phyloP scores from a whole-genome alignment of 257 asterid genomes.

The Verbena officinalis region DNA sequence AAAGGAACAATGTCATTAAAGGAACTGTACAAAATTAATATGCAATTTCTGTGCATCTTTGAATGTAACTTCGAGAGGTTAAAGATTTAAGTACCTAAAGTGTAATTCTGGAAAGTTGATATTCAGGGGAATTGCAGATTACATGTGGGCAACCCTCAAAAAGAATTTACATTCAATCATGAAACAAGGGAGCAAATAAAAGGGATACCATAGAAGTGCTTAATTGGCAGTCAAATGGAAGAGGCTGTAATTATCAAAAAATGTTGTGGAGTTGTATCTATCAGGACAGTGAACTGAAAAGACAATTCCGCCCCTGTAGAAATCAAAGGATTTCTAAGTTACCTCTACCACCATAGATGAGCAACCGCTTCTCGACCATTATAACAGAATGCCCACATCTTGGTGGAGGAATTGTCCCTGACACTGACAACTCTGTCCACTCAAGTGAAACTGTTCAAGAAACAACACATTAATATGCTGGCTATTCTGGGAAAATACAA shows the following conservation, averaged over 20 bases:
- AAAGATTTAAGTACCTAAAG: neutral
- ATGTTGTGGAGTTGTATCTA: neutral
- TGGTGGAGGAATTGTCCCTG: constrained; percentile 89
- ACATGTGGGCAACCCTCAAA: neutral
- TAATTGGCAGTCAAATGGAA: neutral
- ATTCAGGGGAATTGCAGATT: neutral
- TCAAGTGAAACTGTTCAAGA: constrained; percentile 85
- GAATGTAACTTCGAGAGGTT: neutral
- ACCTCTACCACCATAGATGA: constrained; percentile 99
- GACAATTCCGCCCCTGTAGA: neutral
- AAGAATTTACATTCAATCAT: neutral
- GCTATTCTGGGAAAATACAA: constrained; percentile 8
- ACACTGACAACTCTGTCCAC: constrained; percentile 86
- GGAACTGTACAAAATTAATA: neutral
- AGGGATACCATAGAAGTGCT: neutral
- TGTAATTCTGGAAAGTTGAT: neutral
- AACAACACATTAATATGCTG: constrained; percentile 24
- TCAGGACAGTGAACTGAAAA: constrained; percentile 4
- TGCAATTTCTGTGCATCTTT: neutral
- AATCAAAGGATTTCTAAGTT: constrained; percentile 29
- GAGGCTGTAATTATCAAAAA: constrained; percentile 1
- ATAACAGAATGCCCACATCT: constrained; percentile 99
- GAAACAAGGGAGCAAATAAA: neutral
- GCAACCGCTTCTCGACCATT: constrained; percentile 95
- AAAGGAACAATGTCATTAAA: neutral